Conservation (phyloP, 2,329 filamentous ascomycete genomes). For the Triangularia setosa region DNA sequence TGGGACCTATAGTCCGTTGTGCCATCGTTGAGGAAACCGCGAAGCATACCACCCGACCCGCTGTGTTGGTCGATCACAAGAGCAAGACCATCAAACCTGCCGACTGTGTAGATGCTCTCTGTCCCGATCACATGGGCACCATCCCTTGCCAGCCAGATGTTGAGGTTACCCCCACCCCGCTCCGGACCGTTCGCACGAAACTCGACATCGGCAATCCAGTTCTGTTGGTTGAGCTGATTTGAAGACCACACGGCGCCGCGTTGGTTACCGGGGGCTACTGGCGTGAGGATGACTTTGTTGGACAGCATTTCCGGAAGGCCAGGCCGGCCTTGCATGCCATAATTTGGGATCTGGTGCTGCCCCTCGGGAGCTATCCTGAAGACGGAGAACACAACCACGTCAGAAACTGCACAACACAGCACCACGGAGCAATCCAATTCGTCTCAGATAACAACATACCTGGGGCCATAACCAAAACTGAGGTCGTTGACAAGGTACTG, state of each 20-base stretch:
- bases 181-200: slow-evolving; percentile 87
- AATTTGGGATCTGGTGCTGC: slow-evolving; percentile 50
- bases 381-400: background rate
- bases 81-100: slow-evolving; percentile 84
- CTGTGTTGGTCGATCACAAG: slow-evolving; percentile 82
- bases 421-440: background rate
- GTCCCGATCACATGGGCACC: slow-evolving; percentile 62
- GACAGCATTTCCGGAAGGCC: slow-evolving; percentile 64
- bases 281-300: slow-evolving; percentile 88
- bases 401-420: background rate
- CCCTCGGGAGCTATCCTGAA: slow-evolving; percentile 62
- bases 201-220: slow-evolving; percentile 80
- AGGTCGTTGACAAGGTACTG: slow-evolving; percentile 67
- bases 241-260: slow-evolving; percentile 81
- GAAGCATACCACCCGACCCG: slow-evolving; percentile 71
- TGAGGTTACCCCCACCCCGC: slow-evolving; percentile 80
- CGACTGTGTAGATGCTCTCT: slow-evolving; percentile 78
- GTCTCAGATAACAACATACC: slow-evolving; percentile 37
- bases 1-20: slow-evolving; percentile 72
- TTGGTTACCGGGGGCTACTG: slow-evolving; percentile 79
- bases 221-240: slow-evolving; percentile 53
- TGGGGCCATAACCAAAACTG: slow-evolving; percentile 70
- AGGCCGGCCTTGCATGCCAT: slow-evolving; percentile 52
- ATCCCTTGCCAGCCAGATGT: slow-evolving; percentile 83
- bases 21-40: slow-evolving; percentile 93